These are phyloP conservation scores for Hymenoscyphus linearis DNA, from an alignment of 2,329 filamentous ascomycete species.

Conservation along the genomic window DNA sequence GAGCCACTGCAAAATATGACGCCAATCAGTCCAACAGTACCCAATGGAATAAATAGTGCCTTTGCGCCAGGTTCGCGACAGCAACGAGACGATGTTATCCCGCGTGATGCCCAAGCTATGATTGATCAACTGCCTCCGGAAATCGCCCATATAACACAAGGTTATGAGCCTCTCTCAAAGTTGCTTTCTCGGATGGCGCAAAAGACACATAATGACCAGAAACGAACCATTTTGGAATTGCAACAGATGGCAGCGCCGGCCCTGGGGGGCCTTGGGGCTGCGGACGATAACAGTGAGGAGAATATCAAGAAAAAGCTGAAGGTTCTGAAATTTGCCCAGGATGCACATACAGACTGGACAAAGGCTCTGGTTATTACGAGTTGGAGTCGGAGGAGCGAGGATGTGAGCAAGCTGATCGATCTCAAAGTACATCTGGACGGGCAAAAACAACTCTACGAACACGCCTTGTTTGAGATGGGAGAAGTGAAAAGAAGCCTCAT, in stretches of 20 bases:
- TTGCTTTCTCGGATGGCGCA: constrained; percentile 77
- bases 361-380: constrained; percentile 86
- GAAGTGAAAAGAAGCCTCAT: constrained; percentile 69
- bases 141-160: constrained; percentile 66
- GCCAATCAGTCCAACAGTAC: constrained; percentile 25
- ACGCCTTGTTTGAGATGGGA: constrained; percentile 57
- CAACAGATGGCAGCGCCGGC: constrained; percentile 59
- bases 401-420: constrained; percentile 85
- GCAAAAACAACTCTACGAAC: constrained; percentile 55
- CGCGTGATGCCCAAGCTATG: constrained; percentile 31
- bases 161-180: constrained; percentile 69
- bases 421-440: constrained; percentile 68
- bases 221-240: constrained; percentile 64
- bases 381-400: constrained; percentile 76
- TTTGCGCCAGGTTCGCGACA: constrained; percentile 18
- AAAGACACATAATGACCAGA: constrained; percentile 73
- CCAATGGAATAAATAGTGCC: constrained; percentile 28
- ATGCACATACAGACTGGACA: constrained; percentile 80
- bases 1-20: constrained; percentile 28
- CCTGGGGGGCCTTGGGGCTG: constrained; percentile 42
- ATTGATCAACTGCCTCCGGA: constrained; percentile 57
- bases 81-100: constrained; percentile 17
- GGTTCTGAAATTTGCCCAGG: constrained; percentile 72
- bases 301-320: constrained; percentile 72
- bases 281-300: constrained; percentile 54